Evolutionary conservation across 768 basidiomycete genomes (phyloP), one percentile per base, ranked within the genome.

Genomic region (Lactarius sp.): DNA sequence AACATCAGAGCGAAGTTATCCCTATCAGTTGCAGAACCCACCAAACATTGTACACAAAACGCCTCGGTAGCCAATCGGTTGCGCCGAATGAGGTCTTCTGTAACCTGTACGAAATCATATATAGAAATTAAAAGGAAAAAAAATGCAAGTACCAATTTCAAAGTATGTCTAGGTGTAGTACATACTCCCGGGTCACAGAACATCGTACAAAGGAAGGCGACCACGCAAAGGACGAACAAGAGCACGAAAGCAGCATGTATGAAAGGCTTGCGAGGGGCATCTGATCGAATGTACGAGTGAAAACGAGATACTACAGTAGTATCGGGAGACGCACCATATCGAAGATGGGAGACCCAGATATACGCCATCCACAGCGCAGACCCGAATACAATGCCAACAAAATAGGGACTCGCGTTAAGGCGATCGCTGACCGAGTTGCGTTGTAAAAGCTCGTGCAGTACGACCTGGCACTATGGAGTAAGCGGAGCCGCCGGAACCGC

Each of bases 101-200:
- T n/a, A 20, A 50, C 55, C 62, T 64, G 16, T 8, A 50, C 4
- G n/a, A 18, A 47, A 14, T 52, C 4, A 44, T 13, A 10, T 14
- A 12, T 12, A 22, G 6, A 4, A 36, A 27, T 20, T 0, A 52
- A 1, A 16, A 27, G 13, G 6, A 33, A 18, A 14, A 9, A 9
- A 7, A 22, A 16, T 1, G 2, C 3, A 58, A 34, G 5, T n/a
- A 63, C 62, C 31, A 46, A 18, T 39, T 50, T 64, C 62, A 64
- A 27, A 2, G 7, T 37, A 1, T 54, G 46, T 34, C 41, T 53
- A 14, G 9, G 36, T 4, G 52, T 33, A 1, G n/a, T 18, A 18
- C 44, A 59, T 42, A 10, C 47, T n/a, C 62, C 62, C n/a, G 62
- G 62, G 52, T 64, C 57, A 27, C 44, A 33, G 3, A 47, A 39